Evolutionary conservation across 1,139 yeast genomes (phyloP).

Genomic region (Hansenula sp.): DNA sequence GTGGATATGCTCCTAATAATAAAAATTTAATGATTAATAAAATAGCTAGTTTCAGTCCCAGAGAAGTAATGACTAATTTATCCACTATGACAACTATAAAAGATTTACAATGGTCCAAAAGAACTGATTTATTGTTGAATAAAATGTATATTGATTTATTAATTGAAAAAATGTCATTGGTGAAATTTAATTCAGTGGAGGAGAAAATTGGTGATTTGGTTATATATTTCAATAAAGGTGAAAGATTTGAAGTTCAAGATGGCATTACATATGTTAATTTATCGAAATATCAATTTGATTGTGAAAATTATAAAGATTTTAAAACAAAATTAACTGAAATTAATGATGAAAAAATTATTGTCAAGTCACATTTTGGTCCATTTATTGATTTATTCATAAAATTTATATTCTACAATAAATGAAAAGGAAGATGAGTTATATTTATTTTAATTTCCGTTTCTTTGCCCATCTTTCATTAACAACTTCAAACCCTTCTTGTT

Average conservation of each 20-base stretch:
- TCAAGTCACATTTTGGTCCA: background rate
- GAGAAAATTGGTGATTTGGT: background rate
- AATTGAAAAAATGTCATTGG: background rate
- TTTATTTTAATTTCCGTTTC: background rate
- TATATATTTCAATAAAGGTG: background rate
- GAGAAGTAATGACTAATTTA: background rate
- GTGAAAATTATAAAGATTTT: background rate
- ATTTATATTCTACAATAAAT: slow-evolving; percentile 7
- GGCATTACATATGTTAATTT: background rate
- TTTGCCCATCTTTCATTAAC: slow-evolving; percentile 53
- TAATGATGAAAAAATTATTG: background rate
- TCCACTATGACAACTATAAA: background rate
- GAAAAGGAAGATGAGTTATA: too few relatives aligned
- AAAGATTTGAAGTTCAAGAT: background rate
- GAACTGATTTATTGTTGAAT: background rate
- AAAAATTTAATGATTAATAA: background rate
- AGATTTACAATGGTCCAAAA: background rate
- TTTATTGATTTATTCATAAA: slow-evolving; percentile 10
- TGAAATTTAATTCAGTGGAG: background rate
- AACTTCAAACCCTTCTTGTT: slow-evolving; percentile 57
- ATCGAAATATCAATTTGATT: background rate
- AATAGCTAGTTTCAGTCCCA: background rate
- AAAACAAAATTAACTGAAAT: background rate
- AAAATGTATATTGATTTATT: background rate
- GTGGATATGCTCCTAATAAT: background rate